Conservation (phyloP, 768 basidiomycete genomes). For the Leccinellum luteum region DNA sequence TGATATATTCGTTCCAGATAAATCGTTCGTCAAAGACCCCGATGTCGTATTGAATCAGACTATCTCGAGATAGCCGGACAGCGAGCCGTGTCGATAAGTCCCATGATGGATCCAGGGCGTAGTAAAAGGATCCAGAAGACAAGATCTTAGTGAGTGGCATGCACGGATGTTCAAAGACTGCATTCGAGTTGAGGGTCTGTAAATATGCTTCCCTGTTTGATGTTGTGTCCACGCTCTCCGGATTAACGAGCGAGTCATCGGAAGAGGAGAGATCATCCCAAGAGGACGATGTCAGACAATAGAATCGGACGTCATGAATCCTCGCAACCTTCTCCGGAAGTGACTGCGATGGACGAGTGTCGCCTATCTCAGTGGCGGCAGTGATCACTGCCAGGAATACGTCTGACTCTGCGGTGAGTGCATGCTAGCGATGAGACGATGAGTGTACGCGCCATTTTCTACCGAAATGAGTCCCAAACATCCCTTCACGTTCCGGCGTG, state of each 20-base stretch:
- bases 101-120: conserved; percentile 79
- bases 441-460: conserved; percentile 52
- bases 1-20: conserved; percentile 93
- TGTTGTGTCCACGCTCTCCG: conserved; percentile 50
- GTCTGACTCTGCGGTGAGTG: conserved; percentile 43
- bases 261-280: conserved; percentile 76
- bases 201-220: conserved; percentile 45
- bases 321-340: conserved; percentile 67
- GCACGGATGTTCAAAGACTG: conserved; percentile 89
- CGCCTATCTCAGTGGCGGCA: conserved; percentile 71
- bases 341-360: conserved; percentile 58
- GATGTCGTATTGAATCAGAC: conserved; percentile 43
- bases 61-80: conserved; percentile 59
- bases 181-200: conserved; percentile 38
- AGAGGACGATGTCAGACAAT: conserved; percentile 73
- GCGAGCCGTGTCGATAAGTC: conserved; percentile 85
- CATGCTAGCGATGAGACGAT: background rate
- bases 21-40: conserved; percentile 79
- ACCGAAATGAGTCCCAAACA: conserved; percentile 81
- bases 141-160: conserved; percentile 86
- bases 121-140: conserved; percentile 92
- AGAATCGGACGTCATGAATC: conserved; percentile 89
- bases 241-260: conserved; percentile 52
- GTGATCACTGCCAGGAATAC: conserved; percentile 84
- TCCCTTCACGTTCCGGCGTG: conserved; percentile 73